Conservation (phyloP, 768 basidiomycete species). For the Pulveroboletus ravenelii region DNA sequence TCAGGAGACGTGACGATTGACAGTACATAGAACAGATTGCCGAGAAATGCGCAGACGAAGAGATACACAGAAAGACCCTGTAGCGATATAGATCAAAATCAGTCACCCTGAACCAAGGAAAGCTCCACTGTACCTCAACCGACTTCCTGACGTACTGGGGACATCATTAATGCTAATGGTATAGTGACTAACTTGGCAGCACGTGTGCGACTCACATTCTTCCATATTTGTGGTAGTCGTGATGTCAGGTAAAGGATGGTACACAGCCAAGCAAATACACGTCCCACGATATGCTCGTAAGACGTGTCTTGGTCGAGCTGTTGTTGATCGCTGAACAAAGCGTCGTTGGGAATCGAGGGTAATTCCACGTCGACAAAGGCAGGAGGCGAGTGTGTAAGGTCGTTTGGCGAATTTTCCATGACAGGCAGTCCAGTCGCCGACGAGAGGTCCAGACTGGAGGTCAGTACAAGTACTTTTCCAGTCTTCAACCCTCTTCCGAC, state of each 20-base stretch:
- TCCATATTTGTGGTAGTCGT: constrained; percentile 97
- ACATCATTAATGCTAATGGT: constrained; percentile 1
- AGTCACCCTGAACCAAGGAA: constrained; percentile 2
- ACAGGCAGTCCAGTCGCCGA: constrained; percentile 5
- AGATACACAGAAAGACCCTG: constrained; percentile 91
- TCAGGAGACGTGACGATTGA: constrained; percentile 82
- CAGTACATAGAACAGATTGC: constrained; percentile 89
- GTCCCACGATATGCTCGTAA: constrained; percentile 70
- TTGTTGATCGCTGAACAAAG: constrained; percentile 3
- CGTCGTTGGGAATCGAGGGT: constrained; percentile 6
- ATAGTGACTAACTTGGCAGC: not conserved
- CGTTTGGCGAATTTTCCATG: constrained; percentile 12
- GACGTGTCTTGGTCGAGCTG: constrained; percentile 21
- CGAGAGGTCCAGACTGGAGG: not conserved
- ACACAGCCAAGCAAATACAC: constrained; percentile 92
- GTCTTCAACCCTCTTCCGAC: constrained; percentile 30
- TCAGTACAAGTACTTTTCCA: constrained; percentile 45
- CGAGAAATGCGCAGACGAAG: constrained; percentile 90
- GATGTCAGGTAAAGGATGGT: constrained; percentile 91
- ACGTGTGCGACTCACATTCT: constrained; percentile 66
- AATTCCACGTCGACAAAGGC: constrained; percentile 17
- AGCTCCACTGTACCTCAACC: constrained; percentile 54
- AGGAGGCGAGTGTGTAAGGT: not conserved
- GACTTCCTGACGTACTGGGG: constrained; percentile 81
- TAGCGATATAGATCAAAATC: constrained; percentile 3